Base-by-base conservation (phyloP, 2,329 filamentous ascomycete species). In the Dendryphion nanum region DNA sequence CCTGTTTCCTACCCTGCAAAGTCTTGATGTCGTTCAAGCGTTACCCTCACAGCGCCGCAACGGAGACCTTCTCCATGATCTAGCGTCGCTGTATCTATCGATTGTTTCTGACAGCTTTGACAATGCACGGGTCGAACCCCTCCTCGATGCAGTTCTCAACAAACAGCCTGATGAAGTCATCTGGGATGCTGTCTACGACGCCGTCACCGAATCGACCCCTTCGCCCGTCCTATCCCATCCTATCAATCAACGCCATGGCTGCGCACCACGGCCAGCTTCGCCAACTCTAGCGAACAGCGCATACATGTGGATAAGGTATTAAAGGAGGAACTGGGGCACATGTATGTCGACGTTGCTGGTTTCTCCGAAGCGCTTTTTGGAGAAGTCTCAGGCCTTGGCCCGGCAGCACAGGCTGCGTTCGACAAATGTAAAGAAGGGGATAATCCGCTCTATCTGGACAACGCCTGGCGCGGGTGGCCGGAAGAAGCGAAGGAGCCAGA, bases 131-230 rank as follows among this genome's bases (percentile, higher is more conserved):
- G 18, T 35, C 30, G 6, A 12, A 37, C 32, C 32, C 12, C 37
- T 39, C 30, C 30, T 35, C 16, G 15, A 21, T 24, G 37, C 21
- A 13, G 37, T 40, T 18, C 37, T 40, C 18, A 35, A 35, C 10
- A 35, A 42, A 14, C 26, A 56, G 18, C 33, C 47, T 8, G 53
- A 60, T 44, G 32, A 48, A 10, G 33, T 46, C 10, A 60, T 72
- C 40, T 73, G 59, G 67, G 37, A 55, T 30, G 49, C 59, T 51
- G 61, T 67, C 38, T 65, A 69, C 44, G 37, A 45, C 23, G 15
- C 30, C 17, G 18, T 38, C 17, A 19, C 36, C 15, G 18, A 12
- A 18, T 40, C 24, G 4, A 40, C 24, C 13, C 12, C 37, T 30
- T 30, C 30, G 21, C 32, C 32, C 8, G 18, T 10, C 15, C 31